Conservation (phyloP, 2,329 filamentous ascomycete species). For the Cladophialophora bantiana region DNA sequence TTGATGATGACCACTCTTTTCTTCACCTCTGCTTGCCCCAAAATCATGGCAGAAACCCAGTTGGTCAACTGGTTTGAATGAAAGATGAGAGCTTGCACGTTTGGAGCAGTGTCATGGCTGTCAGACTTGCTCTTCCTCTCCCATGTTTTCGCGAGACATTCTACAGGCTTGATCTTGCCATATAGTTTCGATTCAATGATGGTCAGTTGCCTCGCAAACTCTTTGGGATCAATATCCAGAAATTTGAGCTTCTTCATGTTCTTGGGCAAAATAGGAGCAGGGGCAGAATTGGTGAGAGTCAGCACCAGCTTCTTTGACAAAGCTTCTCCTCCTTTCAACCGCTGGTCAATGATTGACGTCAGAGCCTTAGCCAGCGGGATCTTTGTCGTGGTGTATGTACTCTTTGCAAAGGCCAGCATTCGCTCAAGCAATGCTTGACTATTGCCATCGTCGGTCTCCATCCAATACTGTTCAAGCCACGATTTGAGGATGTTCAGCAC, state of each 20-base stretch:
- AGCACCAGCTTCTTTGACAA: conserved; percentile 85
- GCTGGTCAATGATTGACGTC: conserved; percentile 86
- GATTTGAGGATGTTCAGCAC: conserved; percentile 98
- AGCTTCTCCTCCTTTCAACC: conserved; percentile 85
- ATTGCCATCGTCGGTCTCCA: conserved; percentile 88
- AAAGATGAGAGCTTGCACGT: conserved; percentile 94
- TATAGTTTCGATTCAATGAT: conserved; percentile 96
- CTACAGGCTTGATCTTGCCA: conserved; percentile 92
- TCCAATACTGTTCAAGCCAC: conserved; percentile 99
- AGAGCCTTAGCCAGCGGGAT: conserved; percentile 86
- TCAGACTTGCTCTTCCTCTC: conserved; percentile 85
- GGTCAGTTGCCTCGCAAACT: conserved; percentile 96
- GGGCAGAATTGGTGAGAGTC: conserved; percentile 81
- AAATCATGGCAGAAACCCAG: conserved; percentile 99
- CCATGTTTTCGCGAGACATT: conserved; percentile 98
- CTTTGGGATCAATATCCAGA: conserved; percentile 91
- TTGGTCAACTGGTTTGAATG: conserved; percentile 99
- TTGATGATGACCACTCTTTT: conserved; percentile 97
- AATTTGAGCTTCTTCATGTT: conserved; percentile 99
- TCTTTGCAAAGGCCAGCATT: conserved; percentile 88
- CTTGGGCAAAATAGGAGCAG: conserved; percentile 90
- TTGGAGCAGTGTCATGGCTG: conserved; percentile 84
- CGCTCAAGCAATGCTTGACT: conserved; percentile 85
- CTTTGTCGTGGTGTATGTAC: conserved; percentile 90
- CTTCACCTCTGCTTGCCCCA: conserved; percentile 92